phyloP scores from a whole-genome alignment of 2,329 filamentous ascomycete genomes.

The Fonsecaea nubica region DNA sequence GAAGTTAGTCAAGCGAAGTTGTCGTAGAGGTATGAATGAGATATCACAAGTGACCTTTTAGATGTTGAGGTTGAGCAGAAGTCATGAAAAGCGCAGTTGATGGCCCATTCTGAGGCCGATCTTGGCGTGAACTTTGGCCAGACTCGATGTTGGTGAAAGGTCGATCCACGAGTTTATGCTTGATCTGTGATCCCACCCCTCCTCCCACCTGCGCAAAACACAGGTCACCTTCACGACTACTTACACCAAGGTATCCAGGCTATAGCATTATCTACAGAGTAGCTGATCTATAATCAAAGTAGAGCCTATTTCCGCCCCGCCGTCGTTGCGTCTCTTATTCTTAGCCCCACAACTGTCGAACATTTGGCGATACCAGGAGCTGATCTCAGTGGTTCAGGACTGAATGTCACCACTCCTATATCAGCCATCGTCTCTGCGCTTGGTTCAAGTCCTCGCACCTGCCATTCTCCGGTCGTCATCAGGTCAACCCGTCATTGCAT shows the following conservation, averaged over 20 bases:
- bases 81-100: slow-evolving; percentile 1
- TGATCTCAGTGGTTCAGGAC: slow-evolving; percentile 10
- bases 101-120: background rate
- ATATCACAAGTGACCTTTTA: background rate
- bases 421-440: background rate
- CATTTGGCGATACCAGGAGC: slow-evolving; percentile 14
- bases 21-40: background rate
- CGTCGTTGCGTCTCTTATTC: background rate
- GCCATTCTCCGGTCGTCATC: background rate
- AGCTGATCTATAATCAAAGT: background rate
- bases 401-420: background rate
- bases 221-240: background rate
- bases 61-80: background rate
- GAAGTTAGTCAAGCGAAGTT: background rate
- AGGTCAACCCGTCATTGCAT: slow-evolving; percentile 2
- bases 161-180: too few species aligned
- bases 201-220: background rate
- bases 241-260: background rate
- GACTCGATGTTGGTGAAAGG: background rate
- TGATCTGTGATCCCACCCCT: too few species aligned
- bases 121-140: background rate
- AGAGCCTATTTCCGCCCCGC: background rate
- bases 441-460: background rate
- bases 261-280: background rate
- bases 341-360: background rate